A percentile compares a stretch with the other conserved stretches of the same genome.
These are phyloP conservation scores for Flaveria bidentis DNA, from an alignment of 129 eudicot species.

Conservation along the genomic window DNA sequence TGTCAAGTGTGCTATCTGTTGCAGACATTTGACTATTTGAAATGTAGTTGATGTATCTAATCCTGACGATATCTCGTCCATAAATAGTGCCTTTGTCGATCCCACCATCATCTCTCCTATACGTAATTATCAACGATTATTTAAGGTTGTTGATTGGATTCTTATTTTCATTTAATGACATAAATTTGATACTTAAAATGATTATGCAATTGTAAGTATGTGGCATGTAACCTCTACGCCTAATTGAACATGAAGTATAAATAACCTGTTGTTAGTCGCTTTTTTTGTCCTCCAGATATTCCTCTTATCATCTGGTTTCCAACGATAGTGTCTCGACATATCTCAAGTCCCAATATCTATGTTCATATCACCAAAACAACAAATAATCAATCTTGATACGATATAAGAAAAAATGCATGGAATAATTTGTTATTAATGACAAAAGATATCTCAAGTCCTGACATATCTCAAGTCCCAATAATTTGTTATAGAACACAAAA, in stretches of 20 bases:
- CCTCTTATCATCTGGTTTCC: constrained; percentile 90
- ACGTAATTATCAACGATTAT: neutral
- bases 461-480: too few relatives aligned
- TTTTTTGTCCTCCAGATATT: constrained; percentile 90
- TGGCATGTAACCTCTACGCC: neutral
- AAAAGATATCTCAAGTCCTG: too few relatives aligned
- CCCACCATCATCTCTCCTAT: constrained; percentile 94
- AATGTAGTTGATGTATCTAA: constrained; percentile 93
- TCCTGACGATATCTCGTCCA: constrained; percentile 99
- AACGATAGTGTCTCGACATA: constrained; percentile 74
- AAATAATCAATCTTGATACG: neutral
- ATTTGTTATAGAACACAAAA: too few relatives aligned
- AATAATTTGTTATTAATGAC: too few relatives aligned
- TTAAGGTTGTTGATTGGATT: neutral
- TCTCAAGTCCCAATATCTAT: constrained; percentile 69
- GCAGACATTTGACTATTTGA: constrained; percentile 91
- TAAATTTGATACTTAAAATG: neutral
- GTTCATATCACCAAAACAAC: constrained; percentile 8
- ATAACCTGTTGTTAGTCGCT: constrained; percentile 71
- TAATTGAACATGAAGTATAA: neutral
- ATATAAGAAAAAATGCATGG: neutral
- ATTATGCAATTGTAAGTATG: neutral
- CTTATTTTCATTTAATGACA: neutral
- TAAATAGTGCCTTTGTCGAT: constrained; percentile 72
- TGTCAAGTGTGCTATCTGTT: constrained; percentile 75